Conservation (phyloP, 2,329 filamentous ascomycete species). For the Neonectria neomacrospora region DNA sequence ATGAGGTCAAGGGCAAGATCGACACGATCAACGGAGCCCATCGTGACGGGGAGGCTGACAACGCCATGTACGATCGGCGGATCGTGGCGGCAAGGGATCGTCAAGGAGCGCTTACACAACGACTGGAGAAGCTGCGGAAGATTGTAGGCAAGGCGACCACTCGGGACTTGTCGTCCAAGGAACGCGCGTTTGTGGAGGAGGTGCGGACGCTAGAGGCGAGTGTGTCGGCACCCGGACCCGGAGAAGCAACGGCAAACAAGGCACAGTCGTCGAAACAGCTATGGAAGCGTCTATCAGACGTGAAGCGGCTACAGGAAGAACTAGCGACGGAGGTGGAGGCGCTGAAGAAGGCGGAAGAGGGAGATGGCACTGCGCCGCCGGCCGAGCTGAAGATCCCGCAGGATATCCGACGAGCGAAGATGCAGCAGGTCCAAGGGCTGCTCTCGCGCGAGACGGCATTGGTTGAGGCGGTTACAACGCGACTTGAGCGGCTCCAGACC, state of each 20-base stretch:
- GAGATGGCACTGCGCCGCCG: slow-evolving; percentile 40
- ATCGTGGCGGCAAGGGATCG: slow-evolving; percentile 64
- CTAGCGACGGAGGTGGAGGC: slow-evolving; percentile 63
- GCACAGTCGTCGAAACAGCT: slow-evolving; percentile 59
- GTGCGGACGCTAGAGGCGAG: slow-evolving; percentile 65
- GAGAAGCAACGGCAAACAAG: slow-evolving; percentile 47
- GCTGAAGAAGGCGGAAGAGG: slow-evolving; percentile 49
- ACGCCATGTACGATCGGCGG: slow-evolving; percentile 68
- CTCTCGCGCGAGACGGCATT: slow-evolving; percentile 74
- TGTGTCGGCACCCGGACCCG: slow-evolving; percentile 52
- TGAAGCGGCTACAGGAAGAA: slow-evolving; percentile 64
- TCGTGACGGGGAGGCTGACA: slow-evolving; percentile 62
- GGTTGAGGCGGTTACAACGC: slow-evolving; percentile 72
- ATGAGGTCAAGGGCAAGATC: slow-evolving; percentile 72
- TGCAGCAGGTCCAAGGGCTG: slow-evolving; percentile 71
- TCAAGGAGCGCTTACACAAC: slow-evolving; percentile 66
- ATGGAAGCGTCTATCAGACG: slow-evolving; percentile 67
- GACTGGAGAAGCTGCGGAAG: slow-evolving; percentile 68
- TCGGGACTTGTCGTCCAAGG: slow-evolving; percentile 57
- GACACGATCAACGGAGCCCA: slow-evolving; percentile 67
- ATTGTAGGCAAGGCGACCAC: slow-evolving; percentile 55
- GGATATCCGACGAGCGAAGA: slow-evolving; percentile 70
- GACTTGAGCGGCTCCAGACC: slow-evolving; percentile 67
- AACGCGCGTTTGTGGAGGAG: slow-evolving; percentile 59
- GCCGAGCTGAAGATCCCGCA: slow-evolving; percentile 65